Base-by-base conservation (phyloP, 2,329 filamentous ascomycete species). In the Chalaropsis ovoidea region DNA sequence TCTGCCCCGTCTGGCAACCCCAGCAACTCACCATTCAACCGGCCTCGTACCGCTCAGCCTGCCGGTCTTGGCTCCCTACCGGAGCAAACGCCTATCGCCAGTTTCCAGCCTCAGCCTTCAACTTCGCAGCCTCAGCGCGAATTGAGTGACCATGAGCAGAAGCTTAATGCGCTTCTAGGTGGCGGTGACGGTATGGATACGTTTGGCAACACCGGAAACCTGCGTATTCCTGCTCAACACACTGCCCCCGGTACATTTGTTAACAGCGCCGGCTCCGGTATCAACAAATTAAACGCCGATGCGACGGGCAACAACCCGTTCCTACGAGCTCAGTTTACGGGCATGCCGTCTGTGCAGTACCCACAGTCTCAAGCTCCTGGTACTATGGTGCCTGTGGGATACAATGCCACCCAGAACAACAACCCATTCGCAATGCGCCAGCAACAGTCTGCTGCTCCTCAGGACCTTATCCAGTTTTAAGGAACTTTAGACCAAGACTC, bases 181-280 rank as follows among this genome's bases (percentile, higher is more conserved):
- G 85, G 82, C 27, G 92, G 94, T 69, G 94, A 99, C 66, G 94
- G 94, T 27, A 89, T 95, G 79, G 94, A 99, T 73, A 99, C 94
- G 0, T 99, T 95, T 74, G 94, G 94, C 69, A 99, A 99, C 74
- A 90, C 90, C n/a, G 94, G 94, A 70, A 90, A 97, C 69, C 81
- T 96, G 60, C 91, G 94, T 75, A 95, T 99, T 69, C 94, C 94
- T 1, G 86, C 94, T 1, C 94, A 99, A 74, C 94, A 99, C 75
- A 99, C 94, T 0, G 91, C 94, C 0, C 94, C 94, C 0, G 94
- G 93, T 31, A 95, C 89, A 0, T 99, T 97, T 74, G 87, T 99
- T 77, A 99, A 99, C 77, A 95, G 90, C 68, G 91, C 94, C 6
- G 94, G 94, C 62, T 81, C 87, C 45, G 89, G 90, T n/a, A 77